Percentiles rank a stretch among this genome's conserved stretches.
These are phyloP conservation scores for Alternaria gaisen DNA, from an alignment of 2,329 filamentous ascomycete species.

Conservation along the genomic window DNA sequence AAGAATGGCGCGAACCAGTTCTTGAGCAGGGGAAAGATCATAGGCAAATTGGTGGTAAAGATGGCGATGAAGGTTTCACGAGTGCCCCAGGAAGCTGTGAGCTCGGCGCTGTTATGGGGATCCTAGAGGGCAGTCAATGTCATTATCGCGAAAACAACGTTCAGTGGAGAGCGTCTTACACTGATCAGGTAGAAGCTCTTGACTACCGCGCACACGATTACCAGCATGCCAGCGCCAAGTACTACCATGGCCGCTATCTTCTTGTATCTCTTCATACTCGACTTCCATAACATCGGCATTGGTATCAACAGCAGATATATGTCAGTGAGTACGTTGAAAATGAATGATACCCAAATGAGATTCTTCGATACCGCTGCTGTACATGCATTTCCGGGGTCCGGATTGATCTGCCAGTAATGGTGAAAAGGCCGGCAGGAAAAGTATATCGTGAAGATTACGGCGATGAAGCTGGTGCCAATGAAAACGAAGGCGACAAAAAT, in stretches of 20 bases:
- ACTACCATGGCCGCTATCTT: slow-evolving; percentile 64
- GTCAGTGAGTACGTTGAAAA: slow-evolving; percentile 45
- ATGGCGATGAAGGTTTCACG: slow-evolving; percentile 59
- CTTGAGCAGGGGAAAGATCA: slow-evolving; percentile 4
- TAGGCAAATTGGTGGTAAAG: slow-evolving; percentile 52
- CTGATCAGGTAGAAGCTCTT: slow-evolving; percentile 53
- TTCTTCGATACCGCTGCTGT: slow-evolving; percentile 20
- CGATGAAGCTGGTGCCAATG: neutral
- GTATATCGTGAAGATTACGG: neutral
- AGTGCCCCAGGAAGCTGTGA: slow-evolving; percentile 56
- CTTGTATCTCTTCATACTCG: slow-evolving; percentile 58
- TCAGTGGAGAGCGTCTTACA: neutral
- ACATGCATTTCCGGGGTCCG: slow-evolving; percentile 59
- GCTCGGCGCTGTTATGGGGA: neutral
- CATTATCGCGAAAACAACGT: no score
- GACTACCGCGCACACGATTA: slow-evolving; percentile 64
- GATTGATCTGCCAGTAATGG: slow-evolving; percentile 67
- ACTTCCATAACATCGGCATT: slow-evolving; percentile 64
- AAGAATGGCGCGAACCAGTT: neutral
- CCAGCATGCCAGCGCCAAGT: slow-evolving; percentile 65
- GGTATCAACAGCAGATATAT: slow-evolving; percentile 67
- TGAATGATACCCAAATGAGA: neutral
- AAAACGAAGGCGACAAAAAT: neutral
- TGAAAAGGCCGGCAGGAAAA: slow-evolving; percentile 54
- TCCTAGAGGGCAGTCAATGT: neutral